Evolutionary conservation across 495 filamentous ascomycete genomes (phyloP).

Genomic region (Lindgomyces ingoldianus): DNA sequence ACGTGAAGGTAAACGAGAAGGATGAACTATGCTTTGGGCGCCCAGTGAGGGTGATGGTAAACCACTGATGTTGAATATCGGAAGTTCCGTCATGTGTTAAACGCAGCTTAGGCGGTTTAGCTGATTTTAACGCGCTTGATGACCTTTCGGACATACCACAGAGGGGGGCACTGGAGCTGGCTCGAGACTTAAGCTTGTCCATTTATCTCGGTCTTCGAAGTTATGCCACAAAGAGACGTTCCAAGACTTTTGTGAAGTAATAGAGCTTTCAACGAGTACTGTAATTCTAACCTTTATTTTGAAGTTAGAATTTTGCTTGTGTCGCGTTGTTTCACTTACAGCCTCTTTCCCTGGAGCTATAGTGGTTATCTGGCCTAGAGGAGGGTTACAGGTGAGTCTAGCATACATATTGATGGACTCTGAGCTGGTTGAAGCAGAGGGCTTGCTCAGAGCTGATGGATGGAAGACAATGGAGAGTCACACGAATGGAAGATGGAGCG

Average conservation of each 20-base stretch:
- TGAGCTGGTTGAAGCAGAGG: not conserved
- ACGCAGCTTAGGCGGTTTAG: constrained; percentile 17
- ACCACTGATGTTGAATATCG: constrained; percentile 43
- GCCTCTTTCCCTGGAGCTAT: constrained; percentile 37
- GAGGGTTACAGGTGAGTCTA: constrained; percentile 60
- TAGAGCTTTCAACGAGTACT: constrained; percentile 68
- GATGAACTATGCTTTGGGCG: constrained; percentile 43
- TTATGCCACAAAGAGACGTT: constrained; percentile 79
- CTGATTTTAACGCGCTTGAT: not conserved
- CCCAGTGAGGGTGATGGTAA: constrained; percentile 42
- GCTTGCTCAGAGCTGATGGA: not conserved
- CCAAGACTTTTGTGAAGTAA: constrained; percentile 61
- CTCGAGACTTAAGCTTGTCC: constrained; percentile 53
- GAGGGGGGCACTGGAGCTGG: constrained; percentile 47
- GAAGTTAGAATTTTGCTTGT: not conserved
- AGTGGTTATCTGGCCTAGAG: constrained; percentile 69
- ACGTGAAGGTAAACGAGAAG: constrained; percentile 75
- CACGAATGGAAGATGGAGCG: too few species aligned
- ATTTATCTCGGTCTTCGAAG: constrained; percentile 48
- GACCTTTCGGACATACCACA: constrained; percentile 29
- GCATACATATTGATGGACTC: constrained; percentile 48
- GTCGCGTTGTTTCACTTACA: not conserved
- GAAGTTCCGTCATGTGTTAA: constrained; percentile 15
- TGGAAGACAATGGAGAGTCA: not conserved
- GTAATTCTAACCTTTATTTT: constrained; percentile 57